These are phyloP conservation scores for Mycena metata DNA, from an alignment of 768 basidiomycete species.

Conservation along the genomic window DNA sequence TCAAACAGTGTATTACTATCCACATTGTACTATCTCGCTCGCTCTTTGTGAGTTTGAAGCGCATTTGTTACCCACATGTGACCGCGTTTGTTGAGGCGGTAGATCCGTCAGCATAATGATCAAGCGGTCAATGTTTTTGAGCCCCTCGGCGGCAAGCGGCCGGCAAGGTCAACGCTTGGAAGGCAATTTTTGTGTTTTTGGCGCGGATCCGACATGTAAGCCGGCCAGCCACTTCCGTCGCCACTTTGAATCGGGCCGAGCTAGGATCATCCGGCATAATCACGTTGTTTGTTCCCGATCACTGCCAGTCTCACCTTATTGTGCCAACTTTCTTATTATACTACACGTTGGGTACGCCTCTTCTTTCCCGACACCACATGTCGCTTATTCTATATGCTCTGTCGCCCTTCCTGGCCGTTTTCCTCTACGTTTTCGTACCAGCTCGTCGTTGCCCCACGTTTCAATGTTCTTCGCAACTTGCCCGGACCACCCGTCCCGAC, in stretches of 20 bases:
- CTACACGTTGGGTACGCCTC: constrained; percentile 7
- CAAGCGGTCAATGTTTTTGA: too few species aligned
- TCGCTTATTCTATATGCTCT: constrained; percentile 20
- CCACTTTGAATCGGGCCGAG: too few species aligned
- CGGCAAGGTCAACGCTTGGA: too few species aligned
- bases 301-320: constrained; percentile 4
- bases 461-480: constrained; percentile 65
- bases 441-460: constrained; percentile 49
- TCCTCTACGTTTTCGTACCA: constrained; percentile 48
- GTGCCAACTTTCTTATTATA: background rate
- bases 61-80: background rate
- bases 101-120: too few species aligned
- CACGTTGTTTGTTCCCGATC: constrained; percentile 18
- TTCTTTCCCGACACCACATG: constrained; percentile 19
- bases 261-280: too few species aligned
- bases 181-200: too few species aligned
- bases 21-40: constrained; percentile 1
- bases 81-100: too few species aligned
- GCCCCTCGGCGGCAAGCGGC: too few species aligned
- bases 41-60: background rate
- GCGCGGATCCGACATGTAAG: too few species aligned
- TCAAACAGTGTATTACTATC: too few species aligned
- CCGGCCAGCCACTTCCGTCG: too few species aligned
- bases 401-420: constrained; percentile 15
- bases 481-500: constrained; percentile 70